Percentiles rank a stretch among this genome's conserved stretches.
These are phyloP conservation scores for Pseudonitzschia pungens DNA, from an alignment of 108 stramenopile species.

Conservation along the genomic window DNA sequence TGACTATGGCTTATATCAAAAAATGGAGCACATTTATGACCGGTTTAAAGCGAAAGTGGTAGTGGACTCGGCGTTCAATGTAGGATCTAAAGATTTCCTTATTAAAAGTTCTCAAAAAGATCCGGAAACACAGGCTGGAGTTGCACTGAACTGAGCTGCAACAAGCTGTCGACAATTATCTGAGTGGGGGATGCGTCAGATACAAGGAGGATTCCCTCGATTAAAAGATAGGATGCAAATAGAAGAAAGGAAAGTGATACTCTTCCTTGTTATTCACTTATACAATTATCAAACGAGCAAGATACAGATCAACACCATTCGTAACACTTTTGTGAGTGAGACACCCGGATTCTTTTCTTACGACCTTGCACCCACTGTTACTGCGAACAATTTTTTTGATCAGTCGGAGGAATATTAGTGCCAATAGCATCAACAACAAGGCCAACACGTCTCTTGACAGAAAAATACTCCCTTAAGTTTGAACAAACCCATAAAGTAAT, in stretches of 20 bases:
- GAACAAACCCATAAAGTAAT: too few species aligned
- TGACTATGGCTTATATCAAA: not conserved
- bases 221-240: not conserved
- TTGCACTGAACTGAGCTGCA: not conserved
- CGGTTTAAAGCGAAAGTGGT: not conserved
- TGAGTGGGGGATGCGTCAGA: conserved; percentile 1
- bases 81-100: not conserved
- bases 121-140: not conserved
- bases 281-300: not conserved
- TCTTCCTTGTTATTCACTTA: not conserved
- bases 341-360: too few species aligned
- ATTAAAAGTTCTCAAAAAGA: not conserved
- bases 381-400: too few species aligned
- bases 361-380: too few species aligned
- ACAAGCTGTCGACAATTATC: not conserved
- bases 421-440: too few species aligned
- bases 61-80: not conserved
- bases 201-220: not conserved
- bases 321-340: too few species aligned
- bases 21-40: not conserved
- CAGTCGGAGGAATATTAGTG: too few species aligned
- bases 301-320: not conserved
- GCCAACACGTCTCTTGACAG: too few species aligned
- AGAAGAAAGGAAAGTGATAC: not conserved
- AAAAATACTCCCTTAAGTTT: too few species aligned